Evolutionary conservation across 2,329 filamentous ascomycete species (phyloP), one percentile per base, ranked within the genome.

Genomic region (Clarireedia monteithiana): DNA sequence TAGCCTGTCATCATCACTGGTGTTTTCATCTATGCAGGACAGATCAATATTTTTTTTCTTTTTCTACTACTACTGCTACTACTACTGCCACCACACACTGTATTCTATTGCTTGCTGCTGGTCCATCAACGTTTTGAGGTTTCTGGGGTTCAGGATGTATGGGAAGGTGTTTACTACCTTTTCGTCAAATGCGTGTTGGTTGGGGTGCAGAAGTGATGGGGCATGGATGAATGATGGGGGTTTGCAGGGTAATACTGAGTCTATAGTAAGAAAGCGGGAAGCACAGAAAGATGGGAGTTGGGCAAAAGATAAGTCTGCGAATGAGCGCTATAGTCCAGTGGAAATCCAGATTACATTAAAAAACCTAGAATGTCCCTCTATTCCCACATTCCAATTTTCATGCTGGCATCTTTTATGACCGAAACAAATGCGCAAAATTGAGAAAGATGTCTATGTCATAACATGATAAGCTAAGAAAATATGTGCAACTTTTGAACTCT

Each of bases 101-200:
- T 55, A 50, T 44, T 55, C 38, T 50, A 44, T 50, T 55, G 53
- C 36, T 50, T 45, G 9, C n/a, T 23, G 15, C 36, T 15, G 6
- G 24, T 51, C 24, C 23, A 30, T 55, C 30, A 34, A 34, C 10
- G 30, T 34, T 34, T 45, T 40, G 48, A 48, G 39, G 44, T 55
- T 48, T 20, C 2, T 17, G 30, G 30, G 30, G 12, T 50, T 17
- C n/a, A 42, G 36, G 20, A 23, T 40, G 9, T 23, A 23, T 40
- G 9, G 20, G 20, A 7, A 17, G 48, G 36, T 36, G 23, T 27
- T 48, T 48, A 42, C 20, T 42, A 5, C 39, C 39, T 42, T 34
- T 42, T 42, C 15, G 39, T 42, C 39, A 42, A 42, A 42, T 42
- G 39, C 17, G 20, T n/a, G 45, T 46, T 46, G 17, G 23, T 46